Evolutionary conservation across 1,284 basidiomycete species (phyloP), one percentile per base, ranked within the genome.

Genomic region (Ganoderma boninense): DNA sequence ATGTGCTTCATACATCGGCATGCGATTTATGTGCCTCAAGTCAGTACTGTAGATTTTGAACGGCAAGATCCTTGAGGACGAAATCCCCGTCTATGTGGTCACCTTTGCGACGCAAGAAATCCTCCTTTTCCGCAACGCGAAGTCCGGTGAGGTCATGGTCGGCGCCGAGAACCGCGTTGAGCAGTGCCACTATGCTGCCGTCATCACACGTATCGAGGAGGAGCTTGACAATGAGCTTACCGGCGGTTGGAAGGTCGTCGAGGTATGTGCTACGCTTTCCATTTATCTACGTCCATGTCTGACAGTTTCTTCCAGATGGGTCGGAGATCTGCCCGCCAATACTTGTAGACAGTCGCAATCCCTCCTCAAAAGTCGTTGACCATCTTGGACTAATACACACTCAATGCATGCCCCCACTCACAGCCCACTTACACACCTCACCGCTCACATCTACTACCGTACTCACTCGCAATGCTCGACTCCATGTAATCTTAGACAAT

Each of bases 221-320:
- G 95, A 97, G 78, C 83, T 97, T 66, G 91, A 92, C 59, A 95
- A 99, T 77, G 94, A 97, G 82, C 86, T 98, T 65, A 99, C 98
- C 0, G 96, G 96, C 63, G 98, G 98, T 13, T 99, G 98, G 98
- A 99, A 99, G 83, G 90, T 99, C 67, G 89, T 99, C 54, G 97
- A 99, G 90, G 95, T 97, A 79, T 70, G 90, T 84, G 20, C 32
- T 11, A 23, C 64, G 63, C 11, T 59, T 20, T 29, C 46, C 1
- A 14, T 35, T 11, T 29, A 42, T 64, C 56, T 46, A 62, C 68
- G 23, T 49, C 66, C 43, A 57, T 44, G 18, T 8, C 49, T 65
- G 38, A 26, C 7, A 11, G 8, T 38, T 40, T 7, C 3, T 43
- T 64, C 1, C 59, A 84, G 84, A 84, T 85, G 84, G 84, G 80